Evolutionary conservation across 805 yeast genomes (phyloP), one percentile per base, ranked within the genome.

Genomic region (Myxozyma lipomycoides): DNA sequence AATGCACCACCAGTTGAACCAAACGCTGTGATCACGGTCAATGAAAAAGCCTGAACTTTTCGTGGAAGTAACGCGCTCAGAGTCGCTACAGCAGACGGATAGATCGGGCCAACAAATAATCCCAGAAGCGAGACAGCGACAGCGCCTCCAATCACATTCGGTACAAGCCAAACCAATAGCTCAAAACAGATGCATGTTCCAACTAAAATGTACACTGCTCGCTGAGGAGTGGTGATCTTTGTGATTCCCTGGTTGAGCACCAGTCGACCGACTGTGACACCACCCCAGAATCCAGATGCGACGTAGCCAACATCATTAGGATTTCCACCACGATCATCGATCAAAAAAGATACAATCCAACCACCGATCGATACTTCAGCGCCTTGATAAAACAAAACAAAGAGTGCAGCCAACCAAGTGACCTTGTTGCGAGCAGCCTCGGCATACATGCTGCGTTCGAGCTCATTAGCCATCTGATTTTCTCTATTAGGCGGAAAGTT

Each of bases 1-100:
- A 78, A 73, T 0, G 95, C 91, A 18, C 84, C 86, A 0, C 95
- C 95, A n/a, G 82, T 78, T 1, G 91, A 89, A 3, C 95, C 95
- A 52, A 86, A 64, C 0, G 93, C 90, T 48, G 88, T 81, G 19
- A 83, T 78, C 46, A 84, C 70, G 0, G 95, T 88, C 4, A 86
- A 75, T 1, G 89, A 89, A n/a, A 78, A 67, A 3, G 84, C 76
- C 48, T 84, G 84, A 44, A 75, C 68, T 36, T 72, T 73, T 23
- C 70, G 68, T 0, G 95, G 95, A 30, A 87, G 64, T 1, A 79
- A 68, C 46, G 79, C 78, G 43, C 84, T 65, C 1, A 87, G 73
- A 7, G 82, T 76, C 10, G 84, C 78, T 40, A 84, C 78, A 0
- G 84, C 77, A 3, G 89, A 80, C 0, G 93, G 88, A 66, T 80